Percentiles rank a stretch among this genome's conserved stretches.
Conservation (phyloP, 192 early-diverging fungal genomes). For the Allomyces javanicus region DNA sequence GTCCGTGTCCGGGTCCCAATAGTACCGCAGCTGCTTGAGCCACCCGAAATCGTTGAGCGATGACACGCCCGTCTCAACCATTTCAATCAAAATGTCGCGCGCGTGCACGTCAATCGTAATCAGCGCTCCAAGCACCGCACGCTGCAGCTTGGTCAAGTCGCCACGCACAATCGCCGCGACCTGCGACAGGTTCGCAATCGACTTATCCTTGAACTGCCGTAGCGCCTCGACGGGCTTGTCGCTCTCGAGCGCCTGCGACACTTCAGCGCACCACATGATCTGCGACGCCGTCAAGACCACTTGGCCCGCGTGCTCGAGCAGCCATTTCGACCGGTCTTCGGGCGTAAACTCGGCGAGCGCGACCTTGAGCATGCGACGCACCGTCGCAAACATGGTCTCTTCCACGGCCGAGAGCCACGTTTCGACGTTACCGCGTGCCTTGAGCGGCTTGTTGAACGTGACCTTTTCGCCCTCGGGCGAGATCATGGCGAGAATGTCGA, state of each 20-base stretch:
- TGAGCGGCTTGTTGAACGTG: constrained; percentile 31
- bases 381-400: constrained; percentile 32
- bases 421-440: constrained; percentile 45
- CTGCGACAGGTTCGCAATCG: constrained; percentile 20
- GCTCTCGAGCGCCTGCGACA: constrained; percentile 24
- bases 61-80: constrained; percentile 19
- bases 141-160: constrained; percentile 33
- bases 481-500: constrained; percentile 35
- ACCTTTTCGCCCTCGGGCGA: constrained; percentile 36
- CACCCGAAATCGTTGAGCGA: constrained; percentile 35
- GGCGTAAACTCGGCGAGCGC: constrained; percentile 32
- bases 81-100: constrained; percentile 29
- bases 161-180: constrained; percentile 36
- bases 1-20: constrained; percentile 38
- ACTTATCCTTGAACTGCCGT: constrained; percentile 17
- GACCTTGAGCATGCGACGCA: constrained; percentile 25
- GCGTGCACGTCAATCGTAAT: constrained; percentile 44
- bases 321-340: constrained; percentile 26
- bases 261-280: constrained; percentile 29
- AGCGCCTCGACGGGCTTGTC: constrained; percentile 19
- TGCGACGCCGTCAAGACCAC: constrained; percentile 36
- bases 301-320: constrained; percentile 34
- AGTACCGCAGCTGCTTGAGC: constrained; percentile 39
- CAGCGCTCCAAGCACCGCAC: constrained; percentile 31
- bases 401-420: constrained; percentile 39